phyloP scores from a whole-genome alignment of 1,139 yeast genomes.

The Candida albicans region DNA sequence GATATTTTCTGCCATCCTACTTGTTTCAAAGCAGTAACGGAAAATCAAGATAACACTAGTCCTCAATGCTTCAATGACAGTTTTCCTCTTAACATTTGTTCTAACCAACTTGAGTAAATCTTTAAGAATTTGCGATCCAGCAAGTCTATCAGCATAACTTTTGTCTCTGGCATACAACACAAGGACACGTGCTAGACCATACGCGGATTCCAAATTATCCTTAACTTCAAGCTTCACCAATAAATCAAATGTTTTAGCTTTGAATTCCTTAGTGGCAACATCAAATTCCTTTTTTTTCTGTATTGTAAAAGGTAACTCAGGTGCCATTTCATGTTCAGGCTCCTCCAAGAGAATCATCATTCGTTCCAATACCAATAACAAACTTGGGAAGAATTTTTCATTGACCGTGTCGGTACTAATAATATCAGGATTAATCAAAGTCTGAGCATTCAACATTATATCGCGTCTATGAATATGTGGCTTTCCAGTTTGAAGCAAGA shows the following conservation, averaged over 20 bases:
- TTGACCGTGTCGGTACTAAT: conserved; percentile 24
- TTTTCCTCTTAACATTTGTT: conserved; percentile 7
- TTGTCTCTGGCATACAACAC: conserved; percentile 53
- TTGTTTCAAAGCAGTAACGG: conserved; percentile 71
- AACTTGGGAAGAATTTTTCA: conserved; percentile 51
- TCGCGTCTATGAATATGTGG: conserved; percentile 3
- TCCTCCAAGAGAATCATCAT: conserved; percentile 45
- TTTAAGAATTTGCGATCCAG: conserved; percentile 39
- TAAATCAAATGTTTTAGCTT: conserved; percentile 39
- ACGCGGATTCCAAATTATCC: conserved; percentile 10
- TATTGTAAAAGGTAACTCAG: conserved; percentile 16
- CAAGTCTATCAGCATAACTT: conserved; percentile 36
- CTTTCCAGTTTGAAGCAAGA: conserved; percentile 34
- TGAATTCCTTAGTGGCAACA: conserved; percentile 25
- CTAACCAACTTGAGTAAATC: conserved; percentile 17
- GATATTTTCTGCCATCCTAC: conserved; percentile 46
- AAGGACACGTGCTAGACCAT: conserved; percentile 24
- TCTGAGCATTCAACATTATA: conserved; percentile 32
- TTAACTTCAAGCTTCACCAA: conserved; percentile 4
- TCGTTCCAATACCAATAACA: conserved; percentile 50
- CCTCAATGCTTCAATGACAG: conserved; percentile 14
- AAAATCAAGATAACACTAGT: conserved; percentile 41
- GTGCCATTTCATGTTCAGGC: conserved; percentile 29
- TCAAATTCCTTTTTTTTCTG: too few relatives aligned
- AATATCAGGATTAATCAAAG: conserved; percentile 26